These are phyloP conservation scores for Aspergillus homomorphus DNA, from an alignment of 495 filamentous ascomycete species.

Conservation along the genomic window DNA sequence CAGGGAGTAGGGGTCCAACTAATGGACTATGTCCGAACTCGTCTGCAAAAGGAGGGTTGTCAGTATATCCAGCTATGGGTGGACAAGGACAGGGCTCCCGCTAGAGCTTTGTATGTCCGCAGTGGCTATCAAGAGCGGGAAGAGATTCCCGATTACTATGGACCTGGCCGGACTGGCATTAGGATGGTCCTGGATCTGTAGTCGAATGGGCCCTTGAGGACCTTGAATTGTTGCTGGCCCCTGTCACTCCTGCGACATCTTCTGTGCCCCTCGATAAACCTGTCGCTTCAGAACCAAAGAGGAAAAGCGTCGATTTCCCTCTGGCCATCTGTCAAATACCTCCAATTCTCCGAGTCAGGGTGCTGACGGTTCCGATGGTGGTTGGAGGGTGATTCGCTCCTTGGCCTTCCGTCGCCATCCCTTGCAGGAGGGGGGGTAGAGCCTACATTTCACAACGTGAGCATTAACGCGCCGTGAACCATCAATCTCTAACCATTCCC, in stretches of 20 bases:
- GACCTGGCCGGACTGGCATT: slow-evolving; percentile 52
- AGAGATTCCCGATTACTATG: slow-evolving; percentile 55
- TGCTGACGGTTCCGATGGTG: slow-evolving; percentile 19
- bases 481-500: slow-evolving; percentile 27
- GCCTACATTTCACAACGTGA: slow-evolving; percentile 35
- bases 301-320: neutral
- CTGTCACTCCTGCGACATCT: slow-evolving; percentile 16
- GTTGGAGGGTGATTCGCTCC: slow-evolving; percentile 27
- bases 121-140: slow-evolving; percentile 53
- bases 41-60: slow-evolving; percentile 52
- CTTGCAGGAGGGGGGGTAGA: slow-evolving; percentile 30
- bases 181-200: slow-evolving; percentile 51
- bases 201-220: slow-evolving; percentile 15
- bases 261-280: slow-evolving; percentile 15
- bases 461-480: slow-evolving; percentile 19
- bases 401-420: slow-evolving; percentile 31
- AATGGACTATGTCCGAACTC: slow-evolving; percentile 44
- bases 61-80: slow-evolving; percentile 59
- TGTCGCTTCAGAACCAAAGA: slow-evolving; percentile 13
- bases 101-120: slow-evolving; percentile 47
- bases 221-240: slow-evolving; percentile 17
- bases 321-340: slow-evolving; percentile 7
- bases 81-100: slow-evolving; percentile 50
- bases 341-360: slow-evolving; percentile 20
- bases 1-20: slow-evolving; percentile 53